Conservation (phyloP, 1,139 yeast genomes). For the Ogataea hybrid region DNA sequence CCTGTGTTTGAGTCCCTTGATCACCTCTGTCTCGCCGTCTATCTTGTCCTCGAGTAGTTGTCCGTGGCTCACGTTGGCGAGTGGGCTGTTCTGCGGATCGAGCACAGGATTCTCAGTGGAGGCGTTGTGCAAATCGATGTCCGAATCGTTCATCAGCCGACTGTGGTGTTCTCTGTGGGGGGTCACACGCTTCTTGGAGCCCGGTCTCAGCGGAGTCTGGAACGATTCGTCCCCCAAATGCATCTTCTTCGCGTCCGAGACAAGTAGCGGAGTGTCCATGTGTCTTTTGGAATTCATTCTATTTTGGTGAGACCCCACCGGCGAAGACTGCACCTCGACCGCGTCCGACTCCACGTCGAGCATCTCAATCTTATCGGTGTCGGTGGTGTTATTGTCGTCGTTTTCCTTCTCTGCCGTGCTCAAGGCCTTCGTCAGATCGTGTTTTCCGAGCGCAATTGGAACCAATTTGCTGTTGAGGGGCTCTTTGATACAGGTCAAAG, state of each 20-base stretch:
- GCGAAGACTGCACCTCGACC: constrained; percentile 22
- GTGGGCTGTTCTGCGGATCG: constrained; percentile 24
- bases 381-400: constrained; percentile 10
- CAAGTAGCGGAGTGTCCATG: constrained; percentile 7
- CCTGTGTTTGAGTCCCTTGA: constrained; percentile 15
- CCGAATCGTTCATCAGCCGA: constrained; percentile 23
- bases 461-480: constrained; percentile 26
- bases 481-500: constrained; percentile 40
- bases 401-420: constrained; percentile 20
- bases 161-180: too few species aligned
- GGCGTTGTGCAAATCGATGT: constrained; percentile 14
- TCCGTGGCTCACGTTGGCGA: constrained; percentile 27
- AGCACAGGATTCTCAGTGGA: constrained; percentile 13
- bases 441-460: constrained; percentile 23
- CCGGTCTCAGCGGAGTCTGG: too few species aligned
- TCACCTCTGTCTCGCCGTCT: constrained; percentile 27
- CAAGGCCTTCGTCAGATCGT: constrained; percentile 27
- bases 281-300: constrained; percentile 18
- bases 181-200: too few species aligned
- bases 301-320: constrained; percentile 22
- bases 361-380: constrained; percentile 8
- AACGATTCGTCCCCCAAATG: too few species aligned
- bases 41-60: constrained; percentile 19
- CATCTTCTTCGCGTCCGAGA: constrained; percentile 9
- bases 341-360: constrained; percentile 13